phyloP scores from a whole-genome alignment of 495 filamentous ascomycete species.

The Hypoxylon intermedium region DNA sequence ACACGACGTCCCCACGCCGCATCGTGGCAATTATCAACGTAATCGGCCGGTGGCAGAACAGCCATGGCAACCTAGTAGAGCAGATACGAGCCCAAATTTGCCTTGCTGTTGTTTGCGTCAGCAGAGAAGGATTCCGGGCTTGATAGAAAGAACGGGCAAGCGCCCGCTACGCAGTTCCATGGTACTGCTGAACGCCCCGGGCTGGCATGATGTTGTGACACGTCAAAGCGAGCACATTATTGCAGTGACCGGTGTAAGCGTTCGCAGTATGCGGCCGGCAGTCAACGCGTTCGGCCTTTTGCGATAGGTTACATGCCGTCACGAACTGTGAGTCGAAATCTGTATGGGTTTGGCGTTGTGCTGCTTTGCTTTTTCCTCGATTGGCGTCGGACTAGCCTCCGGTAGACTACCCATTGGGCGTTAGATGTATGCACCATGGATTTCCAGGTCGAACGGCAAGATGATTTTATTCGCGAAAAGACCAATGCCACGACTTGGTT shows the following conservation, averaged over 20 bases:
- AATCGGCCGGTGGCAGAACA: slow-evolving; percentile 13
- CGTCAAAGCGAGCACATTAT: slow-evolving; percentile 14
- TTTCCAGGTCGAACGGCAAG: too few species aligned
- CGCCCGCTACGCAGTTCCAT: too few species aligned
- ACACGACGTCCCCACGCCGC: slow-evolving; percentile 11
- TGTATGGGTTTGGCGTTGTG: too few species aligned
- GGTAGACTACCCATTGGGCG: slow-evolving; percentile 16
- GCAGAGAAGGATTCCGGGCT: too few species aligned
- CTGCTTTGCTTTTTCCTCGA: slow-evolving; percentile 6
- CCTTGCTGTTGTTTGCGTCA: slow-evolving; percentile 25
- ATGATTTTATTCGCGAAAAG: too few species aligned
- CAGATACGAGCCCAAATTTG: slow-evolving; percentile 22
- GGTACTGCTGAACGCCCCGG: slow-evolving; percentile 19
- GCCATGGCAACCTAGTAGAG: slow-evolving; percentile 8
- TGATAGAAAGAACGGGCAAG: too few species aligned
- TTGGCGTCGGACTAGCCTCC: slow-evolving; percentile 8
- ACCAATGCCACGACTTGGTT: background rate
- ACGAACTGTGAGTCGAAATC: background rate
- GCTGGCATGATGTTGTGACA: slow-evolving; percentile 24
- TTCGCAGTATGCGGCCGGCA: slow-evolving; percentile 1
- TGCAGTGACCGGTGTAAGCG: slow-evolving; percentile 26
- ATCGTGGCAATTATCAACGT: slow-evolving; percentile 12
- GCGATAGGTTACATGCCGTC: slow-evolving; percentile 15
- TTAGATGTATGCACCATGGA: background rate
- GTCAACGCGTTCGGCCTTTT: slow-evolving; percentile 7